A percentile compares a stretch with the other conserved stretches of the same genome.
Evolutionary conservation across 2,329 filamentous ascomycete species (phyloP).

Genomic region (Mycocentrospora acerina): DNA sequence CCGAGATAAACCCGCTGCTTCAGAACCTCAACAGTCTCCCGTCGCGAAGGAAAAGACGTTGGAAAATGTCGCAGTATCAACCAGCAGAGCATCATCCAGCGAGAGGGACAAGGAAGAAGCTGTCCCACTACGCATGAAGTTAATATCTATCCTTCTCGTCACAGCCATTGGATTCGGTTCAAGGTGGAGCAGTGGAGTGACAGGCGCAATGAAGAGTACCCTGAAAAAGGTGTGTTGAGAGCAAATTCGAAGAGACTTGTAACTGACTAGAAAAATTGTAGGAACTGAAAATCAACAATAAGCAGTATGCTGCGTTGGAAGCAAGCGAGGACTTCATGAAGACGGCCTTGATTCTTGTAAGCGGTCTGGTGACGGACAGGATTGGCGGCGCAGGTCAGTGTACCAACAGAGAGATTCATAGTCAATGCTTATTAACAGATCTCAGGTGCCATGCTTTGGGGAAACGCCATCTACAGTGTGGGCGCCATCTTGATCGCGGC

Average conservation of each 20-base stretch:
- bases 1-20: constrained; percentile 1
- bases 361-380: constrained; percentile 59
- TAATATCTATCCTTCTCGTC: constrained; percentile 53
- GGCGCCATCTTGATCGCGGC: constrained; percentile 62
- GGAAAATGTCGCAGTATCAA: constrained; percentile 5
- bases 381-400: constrained; percentile 54
- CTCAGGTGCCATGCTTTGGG: constrained; percentile 57
- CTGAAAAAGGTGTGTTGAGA: constrained; percentile 52
- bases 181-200: constrained; percentile 62
- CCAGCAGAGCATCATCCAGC: constrained; percentile 9
- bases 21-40: constrained; percentile 2
- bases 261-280: constrained; percentile 8
- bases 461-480: constrained; percentile 61
- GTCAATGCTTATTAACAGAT: neutral
- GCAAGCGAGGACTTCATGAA: constrained; percentile 65
- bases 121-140: constrained; percentile 24
- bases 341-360: constrained; percentile 56
- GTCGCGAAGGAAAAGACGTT: constrained; percentile 5
- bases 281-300: constrained; percentile 60
- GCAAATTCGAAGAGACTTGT: neutral
- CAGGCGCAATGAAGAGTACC: constrained; percentile 62
- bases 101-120: constrained; percentile 4
- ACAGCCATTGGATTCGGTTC: constrained; percentile 61
- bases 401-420: neutral
- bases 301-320: constrained; percentile 60